Percentiles rank a stretch among this genome's conserved stretches.
Conservation (phyloP, 768 basidiomycete genomes). For the Cystofilobasidium capitatum region DNA sequence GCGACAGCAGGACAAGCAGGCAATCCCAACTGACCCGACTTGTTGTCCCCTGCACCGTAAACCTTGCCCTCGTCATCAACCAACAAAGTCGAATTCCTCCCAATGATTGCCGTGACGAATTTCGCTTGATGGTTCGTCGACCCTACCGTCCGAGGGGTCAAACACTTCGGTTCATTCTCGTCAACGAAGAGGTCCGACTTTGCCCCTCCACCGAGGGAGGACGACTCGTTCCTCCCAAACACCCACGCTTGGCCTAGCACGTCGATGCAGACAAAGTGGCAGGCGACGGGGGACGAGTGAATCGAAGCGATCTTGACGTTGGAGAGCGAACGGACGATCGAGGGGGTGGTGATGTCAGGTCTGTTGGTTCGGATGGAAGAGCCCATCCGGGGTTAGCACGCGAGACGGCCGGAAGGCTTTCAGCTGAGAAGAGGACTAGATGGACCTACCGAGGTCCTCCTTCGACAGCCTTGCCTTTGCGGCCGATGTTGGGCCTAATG, state of each 20-base stretch:
- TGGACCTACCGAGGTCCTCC: no score
- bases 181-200: background rate
- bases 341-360: conserved; percentile 76
- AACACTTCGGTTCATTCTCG: background rate
- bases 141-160: background rate
- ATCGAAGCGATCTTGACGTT: conserved; percentile 66
- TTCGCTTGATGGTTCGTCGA: background rate
- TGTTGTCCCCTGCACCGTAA: conserved; percentile 18
- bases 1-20: background rate
- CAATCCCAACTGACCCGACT: conserved; percentile 12
- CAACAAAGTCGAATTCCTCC: conserved; percentile 9
- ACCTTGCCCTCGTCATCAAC: conserved; percentile 3
- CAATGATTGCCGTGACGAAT: conserved; percentile 5
- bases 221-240: conserved; percentile 53
- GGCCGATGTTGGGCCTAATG: no score
- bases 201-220: background rate
- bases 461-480: no score
- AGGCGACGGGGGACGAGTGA: conserved; percentile 46
- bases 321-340: conserved; percentile 77
- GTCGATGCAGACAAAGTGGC: conserved; percentile 36
- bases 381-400: no score
- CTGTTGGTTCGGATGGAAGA: no score
- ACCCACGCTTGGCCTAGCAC: conserved; percentile 69
- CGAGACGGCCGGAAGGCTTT: no score
- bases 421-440: no score